phyloP scores from a whole-genome alignment of 352 stramenopile species.

The Phytophthora cactorum region DNA sequence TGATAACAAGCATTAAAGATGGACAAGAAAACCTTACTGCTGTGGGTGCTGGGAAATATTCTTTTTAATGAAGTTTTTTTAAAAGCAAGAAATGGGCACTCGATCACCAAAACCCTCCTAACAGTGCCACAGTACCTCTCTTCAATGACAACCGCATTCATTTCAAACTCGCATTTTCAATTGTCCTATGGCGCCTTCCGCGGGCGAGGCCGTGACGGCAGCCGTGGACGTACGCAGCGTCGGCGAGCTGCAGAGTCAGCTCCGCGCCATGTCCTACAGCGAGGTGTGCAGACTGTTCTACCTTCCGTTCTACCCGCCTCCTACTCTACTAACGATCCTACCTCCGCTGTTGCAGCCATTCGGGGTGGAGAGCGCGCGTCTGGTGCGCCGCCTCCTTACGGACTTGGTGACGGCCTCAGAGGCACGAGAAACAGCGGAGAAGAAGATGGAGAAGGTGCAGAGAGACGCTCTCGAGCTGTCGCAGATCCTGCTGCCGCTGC shows the following conservation, averaged over 20 bases:
- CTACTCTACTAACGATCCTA: background rate
- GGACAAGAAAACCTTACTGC: too few species aligned
- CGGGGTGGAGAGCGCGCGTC: slow-evolving; percentile 59
- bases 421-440: slow-evolving; percentile 41
- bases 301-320: background rate
- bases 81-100: background rate
- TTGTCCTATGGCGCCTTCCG: slow-evolving; percentile 39
- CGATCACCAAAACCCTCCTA: too few species aligned
- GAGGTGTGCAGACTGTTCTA: slow-evolving; percentile 36
- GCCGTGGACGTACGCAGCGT: slow-evolving; percentile 54
- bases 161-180: slow-evolving; percentile 9
- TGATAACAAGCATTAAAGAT: too few species aligned
- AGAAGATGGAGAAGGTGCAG: slow-evolving; percentile 58
- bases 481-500: slow-evolving; percentile 73
- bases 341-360: slow-evolving; percentile 41
- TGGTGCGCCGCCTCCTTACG: slow-evolving; percentile 63
- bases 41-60: too few species aligned
- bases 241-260: slow-evolving; percentile 60
- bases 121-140: background rate
- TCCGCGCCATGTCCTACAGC: slow-evolving; percentile 64
- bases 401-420: slow-evolving; percentile 52
- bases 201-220: slow-evolving; percentile 42
- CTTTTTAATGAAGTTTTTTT: too few species aligned
- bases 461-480: slow-evolving; percentile 68
- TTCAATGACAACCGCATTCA: slow-evolving; percentile 20